Percentiles rank a stretch among this genome's conserved stretches.
Conservation (phyloP, 139 green algal genomes). For the Ettlia oleoabundans region DNA sequence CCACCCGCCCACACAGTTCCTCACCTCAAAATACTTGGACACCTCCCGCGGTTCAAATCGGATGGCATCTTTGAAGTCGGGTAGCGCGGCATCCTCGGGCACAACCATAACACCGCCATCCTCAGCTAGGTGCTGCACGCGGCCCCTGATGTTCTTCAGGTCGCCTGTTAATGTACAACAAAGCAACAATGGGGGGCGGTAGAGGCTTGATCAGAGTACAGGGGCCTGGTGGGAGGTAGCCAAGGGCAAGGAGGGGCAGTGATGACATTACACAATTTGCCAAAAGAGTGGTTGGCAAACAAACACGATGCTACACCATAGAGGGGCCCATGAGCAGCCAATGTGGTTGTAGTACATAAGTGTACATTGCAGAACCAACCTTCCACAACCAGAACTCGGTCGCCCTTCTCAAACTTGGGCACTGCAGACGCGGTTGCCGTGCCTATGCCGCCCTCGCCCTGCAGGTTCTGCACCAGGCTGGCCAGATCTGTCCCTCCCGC, state of each 20-base stretch:
- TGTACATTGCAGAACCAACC: not conserved
- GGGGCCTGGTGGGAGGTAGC: not conserved
- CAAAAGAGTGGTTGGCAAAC: no score
- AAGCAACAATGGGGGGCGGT: not conserved
- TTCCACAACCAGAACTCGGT: conserved; percentile 53
- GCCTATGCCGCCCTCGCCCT: not conserved
- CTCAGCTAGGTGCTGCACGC: conserved; percentile 65
- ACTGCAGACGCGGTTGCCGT: not conserved
- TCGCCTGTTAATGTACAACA: conserved; percentile 71
- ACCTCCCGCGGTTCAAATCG: conserved; percentile 69
- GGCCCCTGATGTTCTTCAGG: conserved; percentile 80
- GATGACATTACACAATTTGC: no score
- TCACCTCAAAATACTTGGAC: conserved; percentile 78
- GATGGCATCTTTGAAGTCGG: conserved; percentile 60
- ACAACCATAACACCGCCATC: conserved; percentile 75
- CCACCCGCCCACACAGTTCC: not conserved
- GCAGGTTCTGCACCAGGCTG: conserved; percentile 34
- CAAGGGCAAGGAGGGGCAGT: no score
- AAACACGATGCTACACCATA: no score
- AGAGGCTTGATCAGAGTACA: not conserved
- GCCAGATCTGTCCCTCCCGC: conserved; percentile 28
- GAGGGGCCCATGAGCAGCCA: no score
- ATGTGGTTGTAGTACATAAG: no score
- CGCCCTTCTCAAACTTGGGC: conserved; percentile 54
- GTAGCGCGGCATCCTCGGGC: conserved; percentile 22